Evolutionary conservation across 352 stramenopile species (phyloP), one percentile per base, ranked within the genome.

Genomic region (Phytopythium montanum): DNA sequence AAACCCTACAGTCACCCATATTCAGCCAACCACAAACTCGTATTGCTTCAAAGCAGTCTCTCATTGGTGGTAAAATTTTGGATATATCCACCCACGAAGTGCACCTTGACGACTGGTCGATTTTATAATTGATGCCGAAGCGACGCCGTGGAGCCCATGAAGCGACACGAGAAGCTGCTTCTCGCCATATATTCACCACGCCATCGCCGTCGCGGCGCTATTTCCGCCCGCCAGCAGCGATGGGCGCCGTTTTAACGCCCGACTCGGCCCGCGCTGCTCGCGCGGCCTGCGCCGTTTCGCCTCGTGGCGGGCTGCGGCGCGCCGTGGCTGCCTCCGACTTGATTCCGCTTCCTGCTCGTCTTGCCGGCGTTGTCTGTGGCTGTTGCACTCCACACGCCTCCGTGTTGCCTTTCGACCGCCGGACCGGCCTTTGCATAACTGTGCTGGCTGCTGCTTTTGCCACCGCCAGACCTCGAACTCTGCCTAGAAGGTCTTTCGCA

Each of bases 21-120:
- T 23, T 23, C 45, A 52, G 45, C 45, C 25, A 52, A 52, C 34
- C n/a, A 25, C 23, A 52, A 51, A 31, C 18, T 10, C 7, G 7
- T 48, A 2, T 6, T 4, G 0, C 8, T 18, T 28, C 2, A 5
- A 8, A 26, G 8, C 13, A 13, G 7, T 19, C 7, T 19, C 12
- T 52, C 13, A 52, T 52, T 52, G 45, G 45, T 12, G 16, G 14
- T 52, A 52, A 52, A 34, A 5, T n/a, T n/a, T n/a, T n/a, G n/a
- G 6, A 5, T 21, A 8, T 14, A 34, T 34, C 33, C 14, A 5
- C 9, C 7, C n/a, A 1, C 16, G 28, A 28, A 52, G 5, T 13
- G 23, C 31, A 52, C 45, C 16, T 12, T 18, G 1, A 18, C 12
- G 45, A 23, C 45, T 34, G 45, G 21, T 5, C 5, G 45, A 52